A percentile compares a stretch with the other conserved stretches of the same genome.
phyloP scores from a whole-genome alignment of 164 flowering plant species.

The Annona squamosa region DNA sequence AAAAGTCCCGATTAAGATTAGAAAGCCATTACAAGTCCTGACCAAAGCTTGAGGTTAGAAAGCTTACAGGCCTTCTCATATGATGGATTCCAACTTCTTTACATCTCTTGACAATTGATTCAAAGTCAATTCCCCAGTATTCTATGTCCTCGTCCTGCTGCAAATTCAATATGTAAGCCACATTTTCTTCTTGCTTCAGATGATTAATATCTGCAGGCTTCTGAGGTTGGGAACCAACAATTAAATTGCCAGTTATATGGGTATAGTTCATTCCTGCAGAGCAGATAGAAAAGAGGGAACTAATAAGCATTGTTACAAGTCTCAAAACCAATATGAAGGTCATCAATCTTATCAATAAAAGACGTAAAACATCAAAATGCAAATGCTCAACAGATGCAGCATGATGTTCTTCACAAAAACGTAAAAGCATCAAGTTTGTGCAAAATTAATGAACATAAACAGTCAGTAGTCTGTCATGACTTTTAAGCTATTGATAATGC shows the following conservation, averaged over 20 bases:
- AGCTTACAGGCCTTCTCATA: constrained; percentile 91
- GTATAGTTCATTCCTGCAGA: constrained; percentile 87
- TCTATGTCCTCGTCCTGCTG: constrained; percentile 87
- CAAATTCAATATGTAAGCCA: constrained; percentile 81
- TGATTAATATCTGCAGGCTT: constrained; percentile 85
- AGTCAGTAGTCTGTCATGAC: not conserved
- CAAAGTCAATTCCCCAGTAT: constrained; percentile 79
- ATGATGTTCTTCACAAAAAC: not conserved
- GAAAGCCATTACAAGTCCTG: not conserved
- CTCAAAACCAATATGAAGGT: not conserved
- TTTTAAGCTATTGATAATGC: too few species aligned
- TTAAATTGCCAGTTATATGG: constrained; percentile 55
- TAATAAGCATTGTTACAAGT: not conserved
- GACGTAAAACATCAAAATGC: not conserved
- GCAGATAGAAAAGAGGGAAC: constrained; percentile 2
- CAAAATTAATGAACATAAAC: too few species aligned
- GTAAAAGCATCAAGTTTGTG: not conserved
- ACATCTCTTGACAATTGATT: constrained; percentile 50
- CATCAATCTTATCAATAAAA: not conserved
- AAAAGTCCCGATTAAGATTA: not conserved
- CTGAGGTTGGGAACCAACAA: constrained; percentile 97
- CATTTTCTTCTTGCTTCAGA: constrained; percentile 61
- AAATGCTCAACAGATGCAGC: too few species aligned
- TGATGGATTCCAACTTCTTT: constrained; percentile 60
- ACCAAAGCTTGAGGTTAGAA: not conserved